Base-by-base conservation (phyloP, 2,329 filamentous ascomycete genomes). In the Colletotrichum trifolii region DNA sequence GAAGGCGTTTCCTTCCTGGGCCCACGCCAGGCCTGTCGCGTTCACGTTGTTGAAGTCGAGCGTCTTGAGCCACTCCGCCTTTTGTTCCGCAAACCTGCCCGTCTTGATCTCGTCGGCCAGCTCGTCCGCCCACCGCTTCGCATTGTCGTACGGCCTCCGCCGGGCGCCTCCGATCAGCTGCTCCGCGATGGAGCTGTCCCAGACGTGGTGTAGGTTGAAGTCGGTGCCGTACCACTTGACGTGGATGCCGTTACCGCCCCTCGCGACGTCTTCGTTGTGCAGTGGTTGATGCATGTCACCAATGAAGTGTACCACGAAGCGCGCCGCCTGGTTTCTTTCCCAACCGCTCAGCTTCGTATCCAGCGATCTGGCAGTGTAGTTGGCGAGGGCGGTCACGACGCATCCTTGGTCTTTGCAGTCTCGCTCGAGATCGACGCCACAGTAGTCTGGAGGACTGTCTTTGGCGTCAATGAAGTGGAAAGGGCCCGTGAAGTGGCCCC, bases 401-500 rank as follows among this genome's bases (percentile, higher is more conserved):
- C 89, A 91, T n/a, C 87, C 88, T 10, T 76, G 78, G 9, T 76
- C 79, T 68, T 88, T 85, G 78, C 88, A 91, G 77, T 91, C 89
- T 58, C 89, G 84, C 33, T 80, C 77, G 63, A 83, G 83, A 70
- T 86, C 81, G 68, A 91, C 83, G 65, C 81, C 81, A 77, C 89
- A 91, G 49, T 75, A 78, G 13, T 71, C 71, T 1, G 88, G 88
- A 60, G 89, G 89, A 69, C 77, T 75, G 76, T 91, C 89, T 71
- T 89, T 83, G 64, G 88, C 88, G 73, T 91, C 89, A 76, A 91
- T 91, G 78, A 87, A 91, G 80, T 91, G 89, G 75, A 89, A 89
- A 39, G 83, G 83, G 68, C 82, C 85, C 8, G 85, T 87, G 75
- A 87, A 91, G 42, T 81, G 80, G 12, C 87, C 88, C 79, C 85